Evolutionary conservation across 1,139 yeast genomes (phyloP), one percentile per base, ranked within the genome.

Genomic region (Zygoascus hellenicus): DNA sequence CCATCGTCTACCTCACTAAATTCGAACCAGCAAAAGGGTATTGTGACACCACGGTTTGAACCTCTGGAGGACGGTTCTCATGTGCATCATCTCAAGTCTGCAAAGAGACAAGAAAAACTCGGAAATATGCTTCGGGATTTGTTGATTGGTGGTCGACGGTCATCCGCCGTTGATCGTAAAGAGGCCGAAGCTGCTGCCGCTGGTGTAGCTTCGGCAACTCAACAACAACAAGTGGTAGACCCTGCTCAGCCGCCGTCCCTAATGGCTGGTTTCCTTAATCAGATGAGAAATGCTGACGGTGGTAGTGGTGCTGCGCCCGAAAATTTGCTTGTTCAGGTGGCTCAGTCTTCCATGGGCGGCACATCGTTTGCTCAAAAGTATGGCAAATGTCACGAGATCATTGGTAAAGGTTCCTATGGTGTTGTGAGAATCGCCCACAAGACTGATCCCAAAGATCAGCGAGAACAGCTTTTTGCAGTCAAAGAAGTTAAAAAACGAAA

Each of bases 321-420:
- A 29, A 30, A 36, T 5, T 42, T 55, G 32, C 47, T 54, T 6
- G 28, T 47, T 10, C 45, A 50, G 14, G 46, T 44, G 29, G 43
- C 47, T 33, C 46, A 48, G 7, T 17, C 46, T 1, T 38, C 50
- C 3, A 45, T 48, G 14, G 38, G 14, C 61, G 61, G 38, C 48
- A 51, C 59, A 6, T 65, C 78, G 11, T 75, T 81, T 59, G 74
- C 72, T 16, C 81, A 83, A 47, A 78, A 86, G 58, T 88, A 88
- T 61, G 96, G 96, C 30, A 72, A 77, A 42, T 82, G 92, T 57
- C 88, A 80, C 59, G 90, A 83, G 54, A 79, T 86, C 26, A 77
- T 88, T 44, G 96, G 96, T 17, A 77, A 80, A 46, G 96, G 96
- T 14, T 79, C 95, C 0, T 88, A 83, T 65, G 96, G 96, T 15